Conservation (phyloP, 179 eudicot species). For the Heliamphora pulchella region DNA sequence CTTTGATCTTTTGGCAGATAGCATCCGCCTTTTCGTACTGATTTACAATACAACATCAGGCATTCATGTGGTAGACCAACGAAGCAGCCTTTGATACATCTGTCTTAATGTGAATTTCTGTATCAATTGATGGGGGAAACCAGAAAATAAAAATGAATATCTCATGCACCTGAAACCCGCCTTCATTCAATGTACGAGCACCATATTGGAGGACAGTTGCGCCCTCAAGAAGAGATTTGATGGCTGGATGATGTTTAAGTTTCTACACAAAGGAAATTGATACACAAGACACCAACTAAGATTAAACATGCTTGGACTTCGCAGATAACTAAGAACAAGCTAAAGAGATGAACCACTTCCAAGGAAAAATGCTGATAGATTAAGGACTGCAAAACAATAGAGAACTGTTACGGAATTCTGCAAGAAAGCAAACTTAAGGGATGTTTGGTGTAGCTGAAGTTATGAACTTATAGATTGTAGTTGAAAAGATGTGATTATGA, state of each 20-base stretch:
- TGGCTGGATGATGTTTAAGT: slow-evolving; percentile 82
- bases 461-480: too few relatives aligned
- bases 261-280: slow-evolving; percentile 36
- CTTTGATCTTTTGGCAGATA: not conserved
- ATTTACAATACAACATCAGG: not conserved
- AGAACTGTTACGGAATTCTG: not conserved
- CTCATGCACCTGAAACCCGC: slow-evolving; percentile 87
- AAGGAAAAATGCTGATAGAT: not conserved
- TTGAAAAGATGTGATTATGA: too few relatives aligned
- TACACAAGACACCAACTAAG: slow-evolving; percentile 10
- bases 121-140: not conserved
- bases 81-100: not conserved
- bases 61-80: not conserved
- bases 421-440: not conserved
- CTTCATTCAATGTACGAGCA: slow-evolving; percentile 95
- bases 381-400: not conserved
- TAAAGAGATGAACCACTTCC: not conserved
- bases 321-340: not conserved
- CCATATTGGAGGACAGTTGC: slow-evolving; percentile 92
- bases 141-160: not conserved
- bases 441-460: too few relatives aligned
- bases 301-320: not conserved
- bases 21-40: not conserved
- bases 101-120: not conserved
- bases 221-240: slow-evolving; percentile 79